Conservation (phyloP, 306 rosid species). For the Lagenaria siceraria region DNA sequence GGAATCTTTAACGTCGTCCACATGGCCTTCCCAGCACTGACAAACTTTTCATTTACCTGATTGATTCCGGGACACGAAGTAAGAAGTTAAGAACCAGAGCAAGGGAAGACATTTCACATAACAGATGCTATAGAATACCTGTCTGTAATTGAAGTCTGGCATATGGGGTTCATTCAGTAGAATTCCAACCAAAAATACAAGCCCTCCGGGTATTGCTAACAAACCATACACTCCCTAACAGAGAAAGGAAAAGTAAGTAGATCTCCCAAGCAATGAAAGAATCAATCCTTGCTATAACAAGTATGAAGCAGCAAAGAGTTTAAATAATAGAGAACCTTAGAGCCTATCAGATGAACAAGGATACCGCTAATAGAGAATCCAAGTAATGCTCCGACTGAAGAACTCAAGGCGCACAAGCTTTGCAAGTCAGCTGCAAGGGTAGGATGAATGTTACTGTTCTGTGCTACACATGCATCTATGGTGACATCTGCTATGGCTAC, state of each 20-base stretch:
- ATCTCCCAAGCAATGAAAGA: constrained; percentile 7
- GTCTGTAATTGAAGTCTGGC: constrained; percentile 40
- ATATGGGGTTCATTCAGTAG: constrained; percentile 55
- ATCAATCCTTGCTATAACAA: background rate
- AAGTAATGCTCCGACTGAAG: constrained; percentile 67
- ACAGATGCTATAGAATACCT: constrained; percentile 35
- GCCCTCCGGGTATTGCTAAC: constrained; percentile 76
- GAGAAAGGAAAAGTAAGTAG: constrained; percentile 8
- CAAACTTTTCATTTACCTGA: constrained; percentile 63
- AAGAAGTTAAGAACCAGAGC: constrained; percentile 3
- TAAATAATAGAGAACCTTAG: constrained; percentile 44
- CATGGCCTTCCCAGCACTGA: constrained; percentile 65
- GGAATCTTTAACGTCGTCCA: constrained; percentile 70
- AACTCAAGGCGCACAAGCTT: constrained; percentile 83
- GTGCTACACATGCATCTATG: constrained; percentile 95
- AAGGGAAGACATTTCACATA: background rate
- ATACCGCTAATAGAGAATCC: constrained; percentile 83
- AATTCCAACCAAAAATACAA: constrained; percentile 51
- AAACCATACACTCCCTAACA: constrained; percentile 79
- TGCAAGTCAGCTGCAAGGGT: constrained; percentile 84
- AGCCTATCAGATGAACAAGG: constrained; percentile 79
- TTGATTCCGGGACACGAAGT: constrained; percentile 20
- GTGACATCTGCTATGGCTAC: constrained; percentile 91
- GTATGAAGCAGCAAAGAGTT: background rate
- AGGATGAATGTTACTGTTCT: constrained; percentile 67